Evolutionary conservation across 2,329 filamentous ascomycete genomes (phyloP), one percentile per base, ranked within the genome.

Genomic region (Alternaria sp.): DNA sequence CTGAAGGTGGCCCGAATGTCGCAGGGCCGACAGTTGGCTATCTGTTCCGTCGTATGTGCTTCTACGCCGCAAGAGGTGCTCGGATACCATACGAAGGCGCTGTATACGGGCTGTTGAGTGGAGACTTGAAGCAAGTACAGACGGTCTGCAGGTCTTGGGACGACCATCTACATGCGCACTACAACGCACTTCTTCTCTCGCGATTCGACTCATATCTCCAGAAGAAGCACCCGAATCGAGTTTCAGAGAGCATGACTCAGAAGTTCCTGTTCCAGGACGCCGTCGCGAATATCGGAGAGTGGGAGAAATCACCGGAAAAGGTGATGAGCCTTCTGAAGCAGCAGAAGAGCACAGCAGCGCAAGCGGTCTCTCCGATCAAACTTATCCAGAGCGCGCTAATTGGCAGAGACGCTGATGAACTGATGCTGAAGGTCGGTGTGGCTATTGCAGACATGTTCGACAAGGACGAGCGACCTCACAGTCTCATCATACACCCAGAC

Each of bases 101-200:
- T 17, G 93, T 97, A 0, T 97, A 97, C 76, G 95, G 93, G 26
- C 82, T 97, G 12, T 85, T 99, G n/a, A 91, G 91, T 45, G 96
- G 96, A 53, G 93, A 97, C 74, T 86, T 93, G 53, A 82, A 87
- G 40, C 92, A 91, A 55, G 92, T 96, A 11, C 89, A 92, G 74
- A 88, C 88, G 67, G 89, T 95, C 43, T 93, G 92, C 76, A 85
- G 87, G 54, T 89, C 86, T 21, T 96, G 93, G 90, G 93, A 97
- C 69, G 95, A 98, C 74, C 89, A 90, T 71, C 85, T 97, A 17
- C 97, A 96, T 78, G 90, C 91, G 36, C 89, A 94, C 77, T 96
- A 96, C 83, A 97, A 96, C 74, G 90, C 92, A n/a, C 83, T 95
- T 6, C 81, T 97, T 10, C 87, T 94, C 57, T 88, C 89, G 3